A percentile compares a stretch with the other conserved stretches of the same genome.
These are phyloP conservation scores for Colletotrichum higginsianum DNA, from an alignment of 2,329 filamentous ascomycete species.

Conservation along the genomic window DNA sequence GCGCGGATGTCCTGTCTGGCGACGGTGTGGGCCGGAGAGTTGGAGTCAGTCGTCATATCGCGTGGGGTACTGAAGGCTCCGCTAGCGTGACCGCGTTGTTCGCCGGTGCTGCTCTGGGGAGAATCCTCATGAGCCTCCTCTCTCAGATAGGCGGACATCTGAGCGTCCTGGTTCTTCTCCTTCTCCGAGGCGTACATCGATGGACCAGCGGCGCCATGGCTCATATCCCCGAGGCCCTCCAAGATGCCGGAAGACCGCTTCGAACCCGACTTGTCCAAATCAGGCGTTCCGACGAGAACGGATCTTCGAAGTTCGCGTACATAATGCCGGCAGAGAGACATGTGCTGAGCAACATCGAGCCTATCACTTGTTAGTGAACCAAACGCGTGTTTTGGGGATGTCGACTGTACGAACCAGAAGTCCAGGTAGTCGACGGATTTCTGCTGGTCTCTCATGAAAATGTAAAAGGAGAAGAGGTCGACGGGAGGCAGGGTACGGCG, in stretches of 20 bases:
- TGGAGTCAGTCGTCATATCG: constrained; percentile 80
- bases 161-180: constrained; percentile 86
- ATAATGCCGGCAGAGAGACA: constrained; percentile 97
- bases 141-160: constrained; percentile 91
- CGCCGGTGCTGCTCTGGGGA: constrained; percentile 63
- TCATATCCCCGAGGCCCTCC: constrained; percentile 79
- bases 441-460: constrained; percentile 99
- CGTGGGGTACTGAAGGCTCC: constrained; percentile 73
- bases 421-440: constrained; percentile 97
- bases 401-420: constrained; percentile 81
- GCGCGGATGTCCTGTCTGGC: constrained; percentile 91
- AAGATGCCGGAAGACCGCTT: constrained; percentile 88
- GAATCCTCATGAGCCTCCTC: constrained; percentile 72
- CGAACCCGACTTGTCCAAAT: constrained; percentile 84
- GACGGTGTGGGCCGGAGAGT: constrained; percentile 87
- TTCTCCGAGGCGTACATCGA: constrained; percentile 77
- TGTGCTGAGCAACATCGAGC: constrained; percentile 99
- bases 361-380: constrained; percentile 61
- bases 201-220: constrained; percentile 70
- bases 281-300: constrained; percentile 92
- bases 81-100: constrained; percentile 63
- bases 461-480: constrained; percentile 98
- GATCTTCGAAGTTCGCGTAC: constrained; percentile 95
- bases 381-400: constrained; percentile 25
- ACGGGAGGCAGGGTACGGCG: constrained; percentile 95